A percentile compares a stretch with the other conserved stretches of the same genome.
Evolutionary conservation across 2,329 filamentous ascomycete species (phyloP).

Genomic region (Lizonia empirigonia): DNA sequence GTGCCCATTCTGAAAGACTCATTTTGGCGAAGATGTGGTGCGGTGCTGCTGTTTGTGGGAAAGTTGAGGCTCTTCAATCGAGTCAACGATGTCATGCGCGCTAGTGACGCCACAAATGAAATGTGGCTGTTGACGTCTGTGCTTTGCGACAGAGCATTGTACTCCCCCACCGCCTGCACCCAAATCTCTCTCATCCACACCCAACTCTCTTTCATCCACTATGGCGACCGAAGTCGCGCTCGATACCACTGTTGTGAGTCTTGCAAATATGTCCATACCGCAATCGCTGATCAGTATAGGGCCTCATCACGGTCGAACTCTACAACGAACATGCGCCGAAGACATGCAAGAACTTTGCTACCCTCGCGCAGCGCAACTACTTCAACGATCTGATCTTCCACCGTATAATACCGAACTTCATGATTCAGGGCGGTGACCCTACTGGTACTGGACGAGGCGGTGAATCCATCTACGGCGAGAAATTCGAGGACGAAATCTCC

Average conservation of each 20-base stretch:
- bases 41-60: conserved; percentile 12
- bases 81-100: conserved; percentile 14
- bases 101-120: conserved; percentile 18
- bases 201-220: conserved; percentile 5
- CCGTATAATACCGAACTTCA: conserved; percentile 94
- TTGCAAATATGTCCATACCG: background rate
- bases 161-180: conserved; percentile 15
- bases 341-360: conserved; percentile 86
- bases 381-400: conserved; percentile 88
- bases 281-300: conserved; percentile 57
- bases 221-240: conserved; percentile 72
- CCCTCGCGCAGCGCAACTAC: conserved; percentile 81
- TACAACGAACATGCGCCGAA: conserved; percentile 88
- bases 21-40: conserved; percentile 27
- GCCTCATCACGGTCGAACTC: conserved; percentile 83
- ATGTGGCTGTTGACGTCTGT: conserved; percentile 14
- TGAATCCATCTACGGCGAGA: conserved; percentile 86
- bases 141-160: conserved; percentile 33
- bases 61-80: conserved; percentile 25
- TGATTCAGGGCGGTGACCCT: conserved; percentile 94
- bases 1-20: conserved; percentile 60
- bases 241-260: conserved; percentile 80
- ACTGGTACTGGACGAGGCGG: conserved; percentile 93
- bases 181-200: background rate
- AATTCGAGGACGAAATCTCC: conserved; percentile 91